Base-by-base conservation (phyloP, 2,329 filamentous ascomycete genomes). In the Monilinia fructigena region DNA sequence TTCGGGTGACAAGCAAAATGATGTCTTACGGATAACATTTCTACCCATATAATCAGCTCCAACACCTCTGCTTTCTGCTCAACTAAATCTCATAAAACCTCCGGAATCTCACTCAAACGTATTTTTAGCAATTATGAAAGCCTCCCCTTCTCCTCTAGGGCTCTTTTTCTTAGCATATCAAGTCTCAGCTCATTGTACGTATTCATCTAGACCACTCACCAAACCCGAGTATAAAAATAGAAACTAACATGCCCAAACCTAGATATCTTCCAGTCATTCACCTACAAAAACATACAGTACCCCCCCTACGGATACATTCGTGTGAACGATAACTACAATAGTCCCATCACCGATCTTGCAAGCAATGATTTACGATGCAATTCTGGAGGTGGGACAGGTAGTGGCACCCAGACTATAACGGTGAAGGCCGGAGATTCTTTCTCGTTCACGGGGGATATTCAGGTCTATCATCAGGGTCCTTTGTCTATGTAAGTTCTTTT, bases 241-340 rank as follows among this genome's bases (percentile, higher is more conserved):
- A 38, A 48, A 14, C 50, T 55, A 63, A 60, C n/a, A 50, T 14
- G 1, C 6, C 2, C 18, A 0, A 18, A 54, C 23, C 12, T n/a
- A 74, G 72, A 74, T 48, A 74, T 74, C 28, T 74, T 74, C 55
- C 52, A 74, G 28, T 69, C 66, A 12, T 63, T 74, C 23, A 74
- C 69, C 1, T 58, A 72, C 65, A 69, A 64, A n/a, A 69, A 67
- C n/a, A 71, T 68, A 4, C 48, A 69, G 42, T 72, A 70, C 47
- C 62, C 73, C 4, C 81, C 78, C 2, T 88, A 86, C 72, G 72
- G 76, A 28, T 81, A 83, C 23, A 86, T 86, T 7, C 76, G 79
- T n/a, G 77, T 76, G 42, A 75, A 75, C 53, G 72, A 70, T 28
- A 75, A 75, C 31, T 85, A 86, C 73, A 80, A 82, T 60, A 79